phyloP scores from a whole-genome alignment of 352 stramenopile species.

The Pythium brassicae region DNA sequence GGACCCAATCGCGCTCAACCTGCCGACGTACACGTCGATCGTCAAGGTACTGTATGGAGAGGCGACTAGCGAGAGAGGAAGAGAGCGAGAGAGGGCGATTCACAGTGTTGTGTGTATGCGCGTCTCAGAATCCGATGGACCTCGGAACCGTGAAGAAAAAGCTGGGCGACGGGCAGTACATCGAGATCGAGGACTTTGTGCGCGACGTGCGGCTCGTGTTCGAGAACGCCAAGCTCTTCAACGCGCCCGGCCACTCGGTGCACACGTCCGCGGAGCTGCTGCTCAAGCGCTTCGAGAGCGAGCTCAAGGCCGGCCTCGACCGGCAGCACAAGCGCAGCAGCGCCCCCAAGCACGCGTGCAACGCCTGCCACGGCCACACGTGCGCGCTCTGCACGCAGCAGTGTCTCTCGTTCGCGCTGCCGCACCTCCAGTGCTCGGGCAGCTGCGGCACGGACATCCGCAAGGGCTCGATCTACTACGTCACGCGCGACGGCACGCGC shows the following conservation, averaged over 20 bases:
- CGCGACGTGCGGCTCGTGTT: constrained; percentile 85
- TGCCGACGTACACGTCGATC: constrained; percentile 69
- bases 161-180: constrained; percentile 78
- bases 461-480: constrained; percentile 72
- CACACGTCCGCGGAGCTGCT: constrained; percentile 65
- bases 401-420: constrained; percentile 54
- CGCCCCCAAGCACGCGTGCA: constrained; percentile 41
- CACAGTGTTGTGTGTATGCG: neutral
- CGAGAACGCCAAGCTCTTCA: constrained; percentile 89
- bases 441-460: constrained; percentile 74
- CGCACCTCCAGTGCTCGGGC: constrained; percentile 70
- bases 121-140: constrained; percentile 83
- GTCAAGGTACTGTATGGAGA: constrained; percentile 37
- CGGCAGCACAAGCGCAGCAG: constrained; percentile 39
- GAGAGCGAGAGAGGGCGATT: neutral
- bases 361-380: constrained; percentile 56
- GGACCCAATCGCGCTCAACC: constrained; percentile 56
- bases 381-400: constrained; percentile 74
- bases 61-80: neutral
- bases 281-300: constrained; percentile 60
- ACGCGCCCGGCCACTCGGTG: constrained; percentile 70
- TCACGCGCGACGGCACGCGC: constrained; percentile 68
- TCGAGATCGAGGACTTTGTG: constrained; percentile 78
- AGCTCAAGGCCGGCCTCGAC: constrained; percentile 38
- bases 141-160: constrained; percentile 85